Evolutionary conservation across 2,329 filamentous ascomycete species (phyloP).

Genomic region (Fusarium palustre): DNA sequence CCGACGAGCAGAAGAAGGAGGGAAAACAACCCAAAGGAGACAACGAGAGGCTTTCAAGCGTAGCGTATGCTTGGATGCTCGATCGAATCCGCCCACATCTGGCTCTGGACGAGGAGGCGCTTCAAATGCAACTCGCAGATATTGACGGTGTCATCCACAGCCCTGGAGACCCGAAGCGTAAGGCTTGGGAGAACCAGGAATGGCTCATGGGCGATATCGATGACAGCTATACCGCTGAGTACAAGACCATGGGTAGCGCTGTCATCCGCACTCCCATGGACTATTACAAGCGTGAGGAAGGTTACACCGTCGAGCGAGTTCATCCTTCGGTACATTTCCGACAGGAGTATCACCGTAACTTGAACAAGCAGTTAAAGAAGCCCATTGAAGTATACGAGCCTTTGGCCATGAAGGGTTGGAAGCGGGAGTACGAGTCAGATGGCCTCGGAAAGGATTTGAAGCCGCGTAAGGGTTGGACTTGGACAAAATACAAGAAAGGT

Average conservation of each 20-base stretch:
- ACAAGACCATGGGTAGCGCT: slow-evolving; percentile 3
- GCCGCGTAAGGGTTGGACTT: slow-evolving; percentile 13
- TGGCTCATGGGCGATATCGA: slow-evolving; percentile 11
- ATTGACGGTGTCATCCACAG: slow-evolving; percentile 1
- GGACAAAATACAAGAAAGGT: slow-evolving; percentile 13
- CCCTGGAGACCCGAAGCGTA: background rate
- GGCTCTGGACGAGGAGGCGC: slow-evolving; percentile 8
- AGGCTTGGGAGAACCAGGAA: slow-evolving; percentile 3
- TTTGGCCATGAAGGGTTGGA: slow-evolving; percentile 6
- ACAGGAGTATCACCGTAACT: background rate
- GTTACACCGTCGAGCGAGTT: slow-evolving; percentile 14
- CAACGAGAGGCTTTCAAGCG: slow-evolving; percentile 3
- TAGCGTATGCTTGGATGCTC: slow-evolving; percentile 17
- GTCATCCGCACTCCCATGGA: slow-evolving; percentile 5
- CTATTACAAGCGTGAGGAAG: slow-evolving; percentile 3
- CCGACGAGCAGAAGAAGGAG: background rate
- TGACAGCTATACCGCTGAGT: slow-evolving; percentile 7
- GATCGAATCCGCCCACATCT: slow-evolving; percentile 8
- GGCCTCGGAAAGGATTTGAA: background rate
- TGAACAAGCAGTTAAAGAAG: slow-evolving; percentile 12
- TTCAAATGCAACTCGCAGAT: slow-evolving; percentile 9
- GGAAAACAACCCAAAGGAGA: background rate
- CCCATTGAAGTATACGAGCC: slow-evolving; percentile 3
- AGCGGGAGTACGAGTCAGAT: slow-evolving; percentile 2
- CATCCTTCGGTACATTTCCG: slow-evolving; percentile 13